Evolutionary conservation across 495 filamentous ascomycete genomes (phyloP), one percentile per base, ranked within the genome.

Genomic region (Neurospora cerealis): DNA sequence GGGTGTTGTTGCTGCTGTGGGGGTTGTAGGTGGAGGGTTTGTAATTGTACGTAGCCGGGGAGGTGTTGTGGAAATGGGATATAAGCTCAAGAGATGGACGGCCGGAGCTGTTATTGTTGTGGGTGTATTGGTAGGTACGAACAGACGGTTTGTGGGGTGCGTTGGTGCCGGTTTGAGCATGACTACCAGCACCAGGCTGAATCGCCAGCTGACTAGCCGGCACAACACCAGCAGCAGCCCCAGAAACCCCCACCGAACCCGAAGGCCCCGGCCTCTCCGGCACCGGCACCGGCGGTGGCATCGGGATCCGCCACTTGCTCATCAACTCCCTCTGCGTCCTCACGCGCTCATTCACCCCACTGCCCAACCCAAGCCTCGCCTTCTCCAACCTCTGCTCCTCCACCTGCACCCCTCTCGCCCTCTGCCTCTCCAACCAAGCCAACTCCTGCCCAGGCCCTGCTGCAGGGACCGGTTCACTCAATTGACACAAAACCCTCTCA

Each of bases 321-420:
- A 36, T 70, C 32, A 34, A 36, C 9, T 36, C 69, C 37, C 4
- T 36, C 69, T 34, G 37, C 13, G 37, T n/a, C n/a, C 28, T 21
- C 32, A 70, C 69, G 69, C 69, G 4, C 19, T 88, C 83, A 72
- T 74, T 84, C 48, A 78, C 84, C 76, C 75, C 75, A 77, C 54
- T 81, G 77, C 81, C 86, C 82, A 78, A 86, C 73, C 70, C 77
- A 72, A 74, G 69, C 79, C 70, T 66, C 72, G 24, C 44, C 41
- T 15, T 62, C 72, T 21, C 71, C 73, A 3, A 24, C 44, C 77
- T 83, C 75, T 19, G 73, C 8, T 48, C n/a, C 1, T 21, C 44
- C 9, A 48, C n/a, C 8, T 48, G 19, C 8, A n/a, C 9, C n/a
- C 44, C 44, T 48, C n/a, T 48, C n/a, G 19, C n/a, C 19, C n/a